These are phyloP conservation scores for Hanseniaspora uvarum DNA, from an alignment of 1,139 yeast genomes.

Conservation along the genomic window DNA sequence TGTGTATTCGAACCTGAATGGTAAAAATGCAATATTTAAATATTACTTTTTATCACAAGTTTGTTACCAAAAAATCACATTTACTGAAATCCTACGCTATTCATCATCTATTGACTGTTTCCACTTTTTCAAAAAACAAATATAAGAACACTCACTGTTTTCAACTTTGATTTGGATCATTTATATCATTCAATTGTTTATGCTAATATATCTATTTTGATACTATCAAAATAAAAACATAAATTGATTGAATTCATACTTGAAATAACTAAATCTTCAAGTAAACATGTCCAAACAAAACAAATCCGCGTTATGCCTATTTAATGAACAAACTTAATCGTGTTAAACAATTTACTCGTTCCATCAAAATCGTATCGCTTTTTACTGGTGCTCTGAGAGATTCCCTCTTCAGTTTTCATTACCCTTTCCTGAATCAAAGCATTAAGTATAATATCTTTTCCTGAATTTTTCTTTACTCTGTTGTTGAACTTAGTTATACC, in stretches of 20 bases:
- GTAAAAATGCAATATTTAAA: background rate
- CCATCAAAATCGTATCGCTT: background rate
- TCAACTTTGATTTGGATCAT: no score
- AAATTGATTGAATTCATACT: no score
- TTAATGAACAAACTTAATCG: background rate
- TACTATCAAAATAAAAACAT: no score
- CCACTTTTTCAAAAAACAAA: background rate
- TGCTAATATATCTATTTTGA: no score
- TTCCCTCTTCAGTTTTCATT: background rate
- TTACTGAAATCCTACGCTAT: background rate
- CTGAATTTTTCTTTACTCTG: background rate
- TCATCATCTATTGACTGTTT: background rate
- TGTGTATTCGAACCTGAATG: background rate
- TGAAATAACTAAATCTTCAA: no score
- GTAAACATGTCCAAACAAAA: no score
- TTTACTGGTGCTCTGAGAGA: background rate
- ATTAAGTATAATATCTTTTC: background rate
- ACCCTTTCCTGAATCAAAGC: background rate
- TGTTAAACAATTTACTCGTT: background rate
- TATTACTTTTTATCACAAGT: background rate
- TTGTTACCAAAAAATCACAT: background rate
- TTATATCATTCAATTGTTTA: no score
- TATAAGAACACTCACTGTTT: no score
- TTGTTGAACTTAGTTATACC: background rate
- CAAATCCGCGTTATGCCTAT: no score